phyloP scores from a whole-genome alignment of 1,139 yeast species.

The Zygoascus sp. region DNA sequence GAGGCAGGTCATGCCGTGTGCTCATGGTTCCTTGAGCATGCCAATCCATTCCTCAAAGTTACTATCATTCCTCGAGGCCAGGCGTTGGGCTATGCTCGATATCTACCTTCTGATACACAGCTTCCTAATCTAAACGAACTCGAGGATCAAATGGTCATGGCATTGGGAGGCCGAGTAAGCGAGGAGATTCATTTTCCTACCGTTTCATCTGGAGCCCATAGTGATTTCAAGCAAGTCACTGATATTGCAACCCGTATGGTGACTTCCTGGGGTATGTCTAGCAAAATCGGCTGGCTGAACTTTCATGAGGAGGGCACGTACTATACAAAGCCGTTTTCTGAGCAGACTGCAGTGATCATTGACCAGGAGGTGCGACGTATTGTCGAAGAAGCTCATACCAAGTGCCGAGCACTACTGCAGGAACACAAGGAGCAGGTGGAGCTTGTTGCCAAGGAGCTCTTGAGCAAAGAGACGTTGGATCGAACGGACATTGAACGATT shows the following conservation, averaged over 20 bases:
- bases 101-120: constrained; percentile 89
- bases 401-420: constrained; percentile 60
- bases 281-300: constrained; percentile 76
- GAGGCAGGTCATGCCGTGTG: constrained; percentile 99
- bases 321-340: constrained; percentile 86
- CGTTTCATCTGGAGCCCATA: constrained; percentile 93
- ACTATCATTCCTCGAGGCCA: constrained; percentile 96
- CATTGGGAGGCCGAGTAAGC: constrained; percentile 92
- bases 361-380: constrained; percentile 82
- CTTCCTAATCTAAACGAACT: constrained; percentile 74
- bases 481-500: constrained; percentile 86
- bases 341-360: constrained; percentile 70
- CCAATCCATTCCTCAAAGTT: constrained; percentile 90
- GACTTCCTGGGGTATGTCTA: constrained; percentile 83
- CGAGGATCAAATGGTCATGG: constrained; percentile 88
- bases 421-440: constrained; percentile 71
- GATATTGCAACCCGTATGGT: constrained; percentile 92
- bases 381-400: constrained; percentile 67
- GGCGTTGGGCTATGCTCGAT: constrained; percentile 97
- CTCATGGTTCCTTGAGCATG: constrained; percentile 88
- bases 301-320: constrained; percentile 51
- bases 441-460: constrained; percentile 78
- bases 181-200: constrained; percentile 87
- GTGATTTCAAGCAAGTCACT: constrained; percentile 93
- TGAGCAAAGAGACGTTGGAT: constrained; percentile 79